phyloP scores from a whole-genome alignment of 148 eudicot species.

The Nyssa sinensis region DNA sequence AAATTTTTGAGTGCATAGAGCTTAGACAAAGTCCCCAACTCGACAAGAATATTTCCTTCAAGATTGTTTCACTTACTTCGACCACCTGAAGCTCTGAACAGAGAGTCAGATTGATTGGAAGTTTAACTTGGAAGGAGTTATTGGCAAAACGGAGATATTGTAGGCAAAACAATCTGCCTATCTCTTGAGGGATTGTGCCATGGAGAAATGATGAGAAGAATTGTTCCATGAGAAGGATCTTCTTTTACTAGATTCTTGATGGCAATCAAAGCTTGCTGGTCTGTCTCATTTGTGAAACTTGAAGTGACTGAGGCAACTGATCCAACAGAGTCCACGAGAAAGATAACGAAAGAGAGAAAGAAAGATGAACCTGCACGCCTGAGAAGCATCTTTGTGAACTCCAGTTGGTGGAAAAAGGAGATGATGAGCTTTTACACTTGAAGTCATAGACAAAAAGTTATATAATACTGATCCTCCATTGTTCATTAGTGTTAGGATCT shows the following conservation, averaged over 20 bases:
- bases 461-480: too few species aligned
- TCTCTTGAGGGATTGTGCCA: slow-evolving; percentile 14
- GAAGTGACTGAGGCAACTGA: too few species aligned
- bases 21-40: background rate
- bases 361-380: too few species aligned
- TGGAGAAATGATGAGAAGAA: slow-evolving; percentile 8
- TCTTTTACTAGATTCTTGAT: background rate
- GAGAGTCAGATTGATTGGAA: slow-evolving; percentile 7
- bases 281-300: too few species aligned
- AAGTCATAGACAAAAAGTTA: too few species aligned
- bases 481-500: too few species aligned
- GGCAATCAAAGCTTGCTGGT: slow-evolving; percentile 11
- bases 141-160: background rate
- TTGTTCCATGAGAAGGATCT: slow-evolving; percentile 23
- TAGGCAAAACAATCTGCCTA: slow-evolving; percentile 9
- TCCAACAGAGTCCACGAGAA: too few species aligned
- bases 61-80: background rate
- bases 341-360: too few species aligned
- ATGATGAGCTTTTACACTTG: too few species aligned
- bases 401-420: too few species aligned
- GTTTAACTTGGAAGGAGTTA: slow-evolving; percentile 15
- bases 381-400: too few species aligned
- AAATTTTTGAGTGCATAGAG: background rate
- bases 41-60: background rate
- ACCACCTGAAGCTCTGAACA: background rate